Percentiles rank a stretch among this genome's conserved stretches.
Conservation (phyloP, 805 yeast species). For the Candida maris region DNA sequence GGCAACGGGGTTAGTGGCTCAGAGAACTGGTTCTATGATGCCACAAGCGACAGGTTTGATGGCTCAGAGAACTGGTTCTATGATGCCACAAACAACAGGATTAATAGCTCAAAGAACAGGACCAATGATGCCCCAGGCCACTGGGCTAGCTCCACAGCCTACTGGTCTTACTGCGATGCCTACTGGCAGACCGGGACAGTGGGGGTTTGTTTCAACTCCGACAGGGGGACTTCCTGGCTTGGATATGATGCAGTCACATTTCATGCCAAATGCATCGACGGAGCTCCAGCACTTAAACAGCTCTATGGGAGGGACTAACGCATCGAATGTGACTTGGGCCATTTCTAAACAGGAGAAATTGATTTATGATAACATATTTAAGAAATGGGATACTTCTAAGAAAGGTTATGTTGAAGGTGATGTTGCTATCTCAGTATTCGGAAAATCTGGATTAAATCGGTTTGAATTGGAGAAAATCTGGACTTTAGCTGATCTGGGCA, state of each 20-base stretch:
- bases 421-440: constrained; percentile 79
- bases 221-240: constrained; percentile 70
- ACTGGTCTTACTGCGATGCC: constrained; percentile 51
- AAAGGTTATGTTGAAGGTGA: constrained; percentile 74
- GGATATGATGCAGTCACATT: constrained; percentile 62
- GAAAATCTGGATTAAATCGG: constrained; percentile 86
- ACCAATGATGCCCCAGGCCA: constrained; percentile 26
- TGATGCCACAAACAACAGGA: constrained; percentile 20
- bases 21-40: constrained; percentile 22
- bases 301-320: constrained; percentile 28
- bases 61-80: constrained; percentile 36
- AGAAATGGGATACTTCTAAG: constrained; percentile 73
- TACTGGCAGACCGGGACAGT: constrained; percentile 68
- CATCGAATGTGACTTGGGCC: constrained; percentile 68
- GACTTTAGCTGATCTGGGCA: constrained; percentile 80
- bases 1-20: constrained; percentile 31
- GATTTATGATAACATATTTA: constrained; percentile 82
- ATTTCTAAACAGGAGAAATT: constrained; percentile 85
- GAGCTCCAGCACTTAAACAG: constrained; percentile 27
- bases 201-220: constrained; percentile 73
- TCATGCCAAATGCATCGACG: constrained; percentile 49
- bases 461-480: constrained; percentile 86
- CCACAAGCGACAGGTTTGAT: constrained; percentile 12
- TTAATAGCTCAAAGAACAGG: constrained; percentile 35
- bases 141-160: constrained; percentile 39